Conservation (phyloP, 2,329 filamentous ascomycete genomes). For the Epichloe scottii region DNA sequence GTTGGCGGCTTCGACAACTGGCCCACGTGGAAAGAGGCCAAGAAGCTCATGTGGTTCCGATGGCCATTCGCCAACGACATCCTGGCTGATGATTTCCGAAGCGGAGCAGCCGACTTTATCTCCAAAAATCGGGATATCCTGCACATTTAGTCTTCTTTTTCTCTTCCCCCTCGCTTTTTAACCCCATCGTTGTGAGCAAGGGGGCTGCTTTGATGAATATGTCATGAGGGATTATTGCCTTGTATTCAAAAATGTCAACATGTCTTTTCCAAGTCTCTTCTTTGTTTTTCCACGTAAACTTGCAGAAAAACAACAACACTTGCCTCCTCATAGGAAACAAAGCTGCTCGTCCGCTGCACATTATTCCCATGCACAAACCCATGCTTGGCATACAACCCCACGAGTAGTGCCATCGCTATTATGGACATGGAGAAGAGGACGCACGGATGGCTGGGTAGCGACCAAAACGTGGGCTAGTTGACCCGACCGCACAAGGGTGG, state of each 20-base stretch:
- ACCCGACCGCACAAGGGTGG: no score
- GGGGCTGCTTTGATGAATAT: not conserved
- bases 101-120: constrained; percentile 17
- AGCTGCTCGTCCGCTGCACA: constrained; percentile 3
- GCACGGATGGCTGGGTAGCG: no score
- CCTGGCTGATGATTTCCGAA: constrained; percentile 26
- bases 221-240: not conserved
- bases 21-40: constrained; percentile 29
- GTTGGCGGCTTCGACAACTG: constrained; percentile 25
- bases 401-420: no score
- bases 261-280: not conserved
- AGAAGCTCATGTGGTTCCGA: constrained; percentile 38
- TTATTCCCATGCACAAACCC: constrained; percentile 7
- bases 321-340: constrained; percentile 9
- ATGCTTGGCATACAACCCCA: constrained; percentile 6
- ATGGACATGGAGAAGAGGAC: no score
- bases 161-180: not conserved
- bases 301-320: no score
- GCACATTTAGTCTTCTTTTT: constrained; percentile 10
- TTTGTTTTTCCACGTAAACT: not conserved
- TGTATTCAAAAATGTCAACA: no score
- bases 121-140: constrained; percentile 13
- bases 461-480: no score
- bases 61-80: constrained; percentile 18
- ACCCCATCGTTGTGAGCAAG: no score